A percentile compares a stretch with the other conserved stretches of the same genome.
phyloP scores from a whole-genome alignment of 805 yeast genomes.

The Yamadazyma takamatsuzukensis region DNA sequence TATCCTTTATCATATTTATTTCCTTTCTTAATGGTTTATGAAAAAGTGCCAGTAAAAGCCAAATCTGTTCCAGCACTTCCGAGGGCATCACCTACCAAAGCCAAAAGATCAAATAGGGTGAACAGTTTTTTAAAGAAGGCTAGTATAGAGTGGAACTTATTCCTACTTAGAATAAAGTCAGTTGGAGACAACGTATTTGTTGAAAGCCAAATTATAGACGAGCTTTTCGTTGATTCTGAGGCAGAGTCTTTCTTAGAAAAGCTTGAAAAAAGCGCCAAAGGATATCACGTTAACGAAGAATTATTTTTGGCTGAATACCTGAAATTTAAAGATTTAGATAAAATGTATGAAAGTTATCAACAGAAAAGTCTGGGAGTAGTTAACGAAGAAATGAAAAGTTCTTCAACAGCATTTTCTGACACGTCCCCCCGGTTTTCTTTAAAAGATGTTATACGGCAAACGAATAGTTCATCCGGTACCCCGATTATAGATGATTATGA shows the following conservation, averaged over 20 bases:
- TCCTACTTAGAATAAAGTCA: slow-evolving; percentile 29
- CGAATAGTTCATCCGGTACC: slow-evolving; percentile 1
- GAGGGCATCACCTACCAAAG: too few relatives aligned
- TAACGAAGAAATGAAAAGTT: slow-evolving; percentile 11
- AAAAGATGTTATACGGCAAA: slow-evolving; percentile 19
- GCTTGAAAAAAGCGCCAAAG: slow-evolving; percentile 20
- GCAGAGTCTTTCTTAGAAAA: slow-evolving; percentile 19
- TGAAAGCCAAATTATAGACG: slow-evolving; percentile 48
- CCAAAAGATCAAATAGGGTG: too few relatives aligned
- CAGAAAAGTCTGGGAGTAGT: slow-evolving; percentile 3
- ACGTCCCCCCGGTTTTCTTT: slow-evolving; percentile 9
- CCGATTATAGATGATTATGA: slow-evolving; percentile 8
- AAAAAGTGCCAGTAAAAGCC: too few relatives aligned
- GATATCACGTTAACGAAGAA: slow-evolving; percentile 26
- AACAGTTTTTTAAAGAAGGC: slow-evolving; percentile 34
- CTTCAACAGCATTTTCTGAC: slow-evolving; percentile 11
- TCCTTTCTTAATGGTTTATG: too few relatives aligned
- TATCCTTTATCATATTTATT: too few relatives aligned
- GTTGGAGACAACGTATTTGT: slow-evolving; percentile 48
- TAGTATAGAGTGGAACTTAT: slow-evolving; percentile 35
- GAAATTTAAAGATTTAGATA: slow-evolving; percentile 28
- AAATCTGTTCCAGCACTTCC: too few relatives aligned
- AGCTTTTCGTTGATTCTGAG: slow-evolving; percentile 44
- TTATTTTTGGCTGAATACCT: slow-evolving; percentile 29
- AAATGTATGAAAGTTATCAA: slow-evolving; percentile 23